A percentile compares a stretch with the other conserved stretches of the same genome.
These are phyloP conservation scores for Paracorniculantispora psalliotae DNA, from an alignment of 2,329 filamentous ascomycete genomes.

Conservation along the genomic window DNA sequence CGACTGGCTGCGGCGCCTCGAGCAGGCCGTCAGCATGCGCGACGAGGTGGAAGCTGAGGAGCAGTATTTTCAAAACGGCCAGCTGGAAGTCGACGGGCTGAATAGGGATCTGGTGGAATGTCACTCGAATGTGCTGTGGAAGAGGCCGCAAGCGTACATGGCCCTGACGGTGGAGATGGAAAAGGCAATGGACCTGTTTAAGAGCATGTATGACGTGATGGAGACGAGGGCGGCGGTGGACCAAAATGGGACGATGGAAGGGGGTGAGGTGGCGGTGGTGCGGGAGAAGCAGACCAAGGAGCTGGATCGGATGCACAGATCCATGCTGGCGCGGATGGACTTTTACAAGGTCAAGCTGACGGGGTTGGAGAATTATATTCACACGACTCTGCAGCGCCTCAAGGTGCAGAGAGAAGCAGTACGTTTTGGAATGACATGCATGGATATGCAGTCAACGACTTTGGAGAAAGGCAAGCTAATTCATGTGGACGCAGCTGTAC, in stretches of 20 bases:
- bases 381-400: slow-evolving; percentile 56
- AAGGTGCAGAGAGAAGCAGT: slow-evolving; percentile 59
- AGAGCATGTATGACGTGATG: slow-evolving; percentile 21
- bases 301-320: slow-evolving; percentile 44
- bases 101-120: slow-evolving; percentile 60
- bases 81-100: slow-evolving; percentile 54
- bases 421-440: slow-evolving; percentile 29
- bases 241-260: slow-evolving; percentile 11
- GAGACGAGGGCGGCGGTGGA: slow-evolving; percentile 18
- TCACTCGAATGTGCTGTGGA: slow-evolving; percentile 58
- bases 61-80: slow-evolving; percentile 47
- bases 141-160: slow-evolving; percentile 56
- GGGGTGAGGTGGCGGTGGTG: slow-evolving; percentile 2
- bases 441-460: neutral
- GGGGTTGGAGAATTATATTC: slow-evolving; percentile 58
- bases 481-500: slow-evolving; percentile 44
- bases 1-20: slow-evolving; percentile 56
- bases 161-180: slow-evolving; percentile 48
- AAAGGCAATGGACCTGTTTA: slow-evolving; percentile 42
- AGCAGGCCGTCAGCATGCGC: slow-evolving; percentile 57
- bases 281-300: slow-evolving; percentile 27
- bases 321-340: slow-evolving; percentile 49
- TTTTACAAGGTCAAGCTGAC: slow-evolving; percentile 58
- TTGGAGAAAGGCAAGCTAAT: neutral
- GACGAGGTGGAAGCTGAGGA: slow-evolving; percentile 54